Conservation (phyloP, 805 yeast genomes). For the Hanseniaspora jakobsenii region DNA sequence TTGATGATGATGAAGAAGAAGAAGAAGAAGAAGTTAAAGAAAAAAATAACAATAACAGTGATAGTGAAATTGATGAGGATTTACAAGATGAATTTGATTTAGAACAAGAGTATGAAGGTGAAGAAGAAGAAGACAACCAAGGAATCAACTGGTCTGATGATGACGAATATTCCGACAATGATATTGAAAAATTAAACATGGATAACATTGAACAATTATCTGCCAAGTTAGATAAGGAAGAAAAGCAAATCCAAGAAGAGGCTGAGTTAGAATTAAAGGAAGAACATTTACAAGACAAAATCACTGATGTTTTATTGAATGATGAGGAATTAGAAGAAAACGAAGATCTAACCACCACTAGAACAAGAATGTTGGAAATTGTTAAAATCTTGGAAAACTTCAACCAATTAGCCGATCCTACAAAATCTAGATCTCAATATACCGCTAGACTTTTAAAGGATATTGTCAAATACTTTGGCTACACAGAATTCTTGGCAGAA, state of each 20-base stretch:
- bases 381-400: constrained; percentile 89
- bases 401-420: constrained; percentile 69
- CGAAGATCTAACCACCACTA: constrained; percentile 64
- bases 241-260: constrained; percentile 47
- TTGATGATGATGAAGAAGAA: constrained; percentile 41
- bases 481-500: constrained; percentile 82
- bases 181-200: constrained; percentile 61
- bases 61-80: constrained; percentile 23
- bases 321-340: constrained; percentile 45
- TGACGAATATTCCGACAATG: constrained; percentile 39
- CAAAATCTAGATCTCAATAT: constrained; percentile 76
- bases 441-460: constrained; percentile 66
- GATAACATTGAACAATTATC: constrained; percentile 75
- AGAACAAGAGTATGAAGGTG: constrained; percentile 43
- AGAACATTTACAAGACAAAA: constrained; percentile 55
- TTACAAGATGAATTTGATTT: constrained; percentile 44
- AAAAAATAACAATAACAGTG: no score
- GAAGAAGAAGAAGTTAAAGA: constrained; percentile 25
- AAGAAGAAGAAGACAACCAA: constrained; percentile 20
- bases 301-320: constrained; percentile 55
- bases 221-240: constrained; percentile 48
- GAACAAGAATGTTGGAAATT: constrained; percentile 92
- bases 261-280: constrained; percentile 52
- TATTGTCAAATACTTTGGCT: constrained; percentile 88
- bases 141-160: constrained; percentile 65